Evolutionary conservation across 1,139 yeast species (phyloP).

Genomic region (Meyerozyma sp.): DNA sequence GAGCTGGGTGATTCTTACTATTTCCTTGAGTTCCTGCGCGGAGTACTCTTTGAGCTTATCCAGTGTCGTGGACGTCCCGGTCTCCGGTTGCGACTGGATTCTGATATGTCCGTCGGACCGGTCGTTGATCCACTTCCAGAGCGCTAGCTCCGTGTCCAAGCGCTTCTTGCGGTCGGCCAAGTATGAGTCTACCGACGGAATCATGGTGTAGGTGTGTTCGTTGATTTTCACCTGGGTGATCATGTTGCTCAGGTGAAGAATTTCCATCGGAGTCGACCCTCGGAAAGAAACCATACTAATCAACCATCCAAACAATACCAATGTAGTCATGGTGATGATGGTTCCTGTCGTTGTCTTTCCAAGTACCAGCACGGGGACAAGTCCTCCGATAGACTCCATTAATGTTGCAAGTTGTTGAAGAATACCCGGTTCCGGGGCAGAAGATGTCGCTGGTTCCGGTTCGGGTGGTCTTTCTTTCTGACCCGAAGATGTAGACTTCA

Average conservation of each 20-base stretch:
- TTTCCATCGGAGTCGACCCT: not conserved
- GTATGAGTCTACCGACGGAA: constrained; percentile 42
- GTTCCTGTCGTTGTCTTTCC: constrained; percentile 21
- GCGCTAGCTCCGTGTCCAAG: constrained; percentile 51
- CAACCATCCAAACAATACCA: constrained; percentile 7
- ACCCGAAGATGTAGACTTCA: constrained; percentile 9
- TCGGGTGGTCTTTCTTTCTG: constrained; percentile 6
- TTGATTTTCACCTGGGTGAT: constrained; percentile 26
- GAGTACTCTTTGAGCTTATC: constrained; percentile 17
- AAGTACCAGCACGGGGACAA: constrained; percentile 25
- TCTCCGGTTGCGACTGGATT: constrained; percentile 8
- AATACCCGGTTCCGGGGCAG: constrained; percentile 9
- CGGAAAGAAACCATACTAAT: not conserved
- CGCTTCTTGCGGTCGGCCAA: constrained; percentile 27
- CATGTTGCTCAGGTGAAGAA: not conserved
- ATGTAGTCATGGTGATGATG: constrained; percentile 11
- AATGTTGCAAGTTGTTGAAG: constrained; percentile 19
- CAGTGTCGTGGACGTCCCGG: constrained; percentile 6
- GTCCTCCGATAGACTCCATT: constrained; percentile 23
- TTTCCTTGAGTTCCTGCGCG: constrained; percentile 49
- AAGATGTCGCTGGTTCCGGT: constrained; percentile 5
- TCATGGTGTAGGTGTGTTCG: constrained; percentile 37
- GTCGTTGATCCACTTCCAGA: constrained; percentile 81
- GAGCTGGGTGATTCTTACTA: constrained; percentile 49
- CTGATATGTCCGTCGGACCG: constrained; percentile 32